These are phyloP conservation scores for Oxyria digyna DNA, from an alignment of 148 eudicot genomes.

Conservation along the genomic window DNA sequence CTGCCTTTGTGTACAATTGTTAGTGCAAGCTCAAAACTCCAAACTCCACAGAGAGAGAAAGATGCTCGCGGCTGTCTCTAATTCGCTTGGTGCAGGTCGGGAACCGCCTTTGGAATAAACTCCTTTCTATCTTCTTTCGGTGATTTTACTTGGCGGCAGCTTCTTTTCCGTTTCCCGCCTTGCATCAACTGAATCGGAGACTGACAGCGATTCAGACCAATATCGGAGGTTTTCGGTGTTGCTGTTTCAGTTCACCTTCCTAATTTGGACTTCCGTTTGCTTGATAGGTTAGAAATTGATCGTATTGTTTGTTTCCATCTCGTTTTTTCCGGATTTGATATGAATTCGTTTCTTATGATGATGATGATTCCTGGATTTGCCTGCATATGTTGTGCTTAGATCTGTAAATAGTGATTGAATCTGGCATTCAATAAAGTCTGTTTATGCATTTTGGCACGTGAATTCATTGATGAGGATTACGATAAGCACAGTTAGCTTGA, in stretches of 20 bases:
- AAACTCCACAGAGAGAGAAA: background rate
- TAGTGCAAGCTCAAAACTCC: background rate
- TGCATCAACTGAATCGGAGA: constrained; percentile 8
- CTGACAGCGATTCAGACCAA: background rate
- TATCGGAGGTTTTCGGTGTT: background rate
- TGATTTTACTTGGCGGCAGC: background rate
- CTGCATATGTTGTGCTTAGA: background rate
- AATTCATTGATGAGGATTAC: background rate
- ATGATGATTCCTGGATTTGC: background rate
- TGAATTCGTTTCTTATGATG: background rate
- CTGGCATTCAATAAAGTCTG: background rate
- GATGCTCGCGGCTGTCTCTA: constrained; percentile 52
- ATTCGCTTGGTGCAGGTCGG: constrained; percentile 99
- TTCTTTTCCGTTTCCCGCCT: background rate
- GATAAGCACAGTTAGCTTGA: background rate
- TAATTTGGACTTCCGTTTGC: background rate
- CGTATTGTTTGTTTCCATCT: background rate
- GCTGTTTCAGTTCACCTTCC: background rate
- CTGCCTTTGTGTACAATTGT: background rate
- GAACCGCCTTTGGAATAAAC: constrained; percentile 20
- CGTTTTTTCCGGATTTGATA: background rate
- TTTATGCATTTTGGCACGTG: background rate
- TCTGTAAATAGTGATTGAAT: background rate
- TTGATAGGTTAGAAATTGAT: background rate
- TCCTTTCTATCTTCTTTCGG: background rate